Base-by-base conservation (phyloP, 2,329 filamentous ascomycete species). In the Verticillium dahliae region DNA sequence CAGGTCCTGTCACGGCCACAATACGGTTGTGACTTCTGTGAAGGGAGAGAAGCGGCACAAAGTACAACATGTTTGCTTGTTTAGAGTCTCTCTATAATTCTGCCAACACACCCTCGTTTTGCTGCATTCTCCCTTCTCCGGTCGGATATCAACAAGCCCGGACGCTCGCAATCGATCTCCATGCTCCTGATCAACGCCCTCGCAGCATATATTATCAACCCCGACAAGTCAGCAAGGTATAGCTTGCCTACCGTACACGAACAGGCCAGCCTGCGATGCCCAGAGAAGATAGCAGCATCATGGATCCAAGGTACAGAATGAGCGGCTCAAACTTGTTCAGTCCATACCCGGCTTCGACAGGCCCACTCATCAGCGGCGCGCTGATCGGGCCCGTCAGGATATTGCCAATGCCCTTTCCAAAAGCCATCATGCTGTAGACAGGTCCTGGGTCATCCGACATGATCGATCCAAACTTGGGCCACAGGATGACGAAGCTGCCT, bases 401-500 rank as follows among this genome's bases (percentile, higher is more conserved):
- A 14, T 72, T 72, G 2, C 70, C 69, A 13, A 72, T 65, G 1
- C 70, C 70, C 56, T 70, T 71, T 1, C 67, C 67, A 54, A 71
- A 70, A 0, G 69, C 69, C 70, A 72, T 72, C 39, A 72, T 61
- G 57, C 68, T 69, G 35, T 65, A 69, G 0, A 70, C 66, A 1
- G 65, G 66, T 13, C 66, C 64, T 0, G 70, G 70, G 56, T 72
- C 70, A 10, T 71, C 69, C 0, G 69, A 69, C 1, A 72, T 62
- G 13, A 67, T 62, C 0, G 67, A 62, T 7, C 70, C 69, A 57
- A 72, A 71, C 52, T 69, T 71, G 2, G 67, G 61, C 69, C 67
- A 71, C 14, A 68, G 62, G 10, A 70, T 63, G 2, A 65, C 64
- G 60, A 67, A 73, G 0, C 64, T 68, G 4, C 83, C 79, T 0